A percentile compares a stretch with the other conserved stretches of the same genome.
Evolutionary conservation across 306 rosid species (phyloP).

Genomic region (Biancaea sappan): DNA sequence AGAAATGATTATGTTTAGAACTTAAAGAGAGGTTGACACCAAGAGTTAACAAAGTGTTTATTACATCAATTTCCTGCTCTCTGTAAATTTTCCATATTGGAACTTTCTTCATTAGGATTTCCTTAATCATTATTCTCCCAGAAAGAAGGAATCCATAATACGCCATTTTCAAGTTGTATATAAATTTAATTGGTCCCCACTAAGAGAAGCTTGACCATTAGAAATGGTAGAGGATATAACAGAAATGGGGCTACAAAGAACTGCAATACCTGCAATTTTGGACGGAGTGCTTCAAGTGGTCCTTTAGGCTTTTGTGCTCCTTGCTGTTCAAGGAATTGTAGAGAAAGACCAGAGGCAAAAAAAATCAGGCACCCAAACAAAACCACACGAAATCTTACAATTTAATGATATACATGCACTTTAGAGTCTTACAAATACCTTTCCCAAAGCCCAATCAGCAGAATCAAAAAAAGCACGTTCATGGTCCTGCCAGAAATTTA

Average conservation of each 20-base stretch:
- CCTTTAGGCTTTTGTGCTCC: constrained; percentile 75
- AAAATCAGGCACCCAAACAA: constrained; percentile 16
- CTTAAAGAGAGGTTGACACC: no score
- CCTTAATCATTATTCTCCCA: neutral
- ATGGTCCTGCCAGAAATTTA: constrained; percentile 71
- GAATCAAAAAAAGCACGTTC: constrained; percentile 98
- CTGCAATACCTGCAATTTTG: neutral
- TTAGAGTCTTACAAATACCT: constrained; percentile 43
- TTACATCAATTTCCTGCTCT: neutral
- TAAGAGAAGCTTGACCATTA: neutral
- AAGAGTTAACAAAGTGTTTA: neutral
- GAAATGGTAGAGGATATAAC: neutral
- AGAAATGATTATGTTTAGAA: neutral
- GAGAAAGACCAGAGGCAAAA: constrained; percentile 6
- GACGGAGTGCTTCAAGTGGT: constrained; percentile 24
- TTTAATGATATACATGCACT: constrained; percentile 7
- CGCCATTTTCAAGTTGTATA: neutral
- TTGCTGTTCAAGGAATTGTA: constrained; percentile 48
- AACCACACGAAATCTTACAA: neutral
- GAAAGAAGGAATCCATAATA: neutral
- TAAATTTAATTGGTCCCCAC: neutral
- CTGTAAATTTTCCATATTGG: neutral
- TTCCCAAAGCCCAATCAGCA: constrained; percentile 96
- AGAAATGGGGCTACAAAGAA: neutral
- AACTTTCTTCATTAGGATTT: neutral